Evolutionary conservation across 768 basidiomycete species (phyloP).

Genomic region (Lentinula raphanica): DNA sequence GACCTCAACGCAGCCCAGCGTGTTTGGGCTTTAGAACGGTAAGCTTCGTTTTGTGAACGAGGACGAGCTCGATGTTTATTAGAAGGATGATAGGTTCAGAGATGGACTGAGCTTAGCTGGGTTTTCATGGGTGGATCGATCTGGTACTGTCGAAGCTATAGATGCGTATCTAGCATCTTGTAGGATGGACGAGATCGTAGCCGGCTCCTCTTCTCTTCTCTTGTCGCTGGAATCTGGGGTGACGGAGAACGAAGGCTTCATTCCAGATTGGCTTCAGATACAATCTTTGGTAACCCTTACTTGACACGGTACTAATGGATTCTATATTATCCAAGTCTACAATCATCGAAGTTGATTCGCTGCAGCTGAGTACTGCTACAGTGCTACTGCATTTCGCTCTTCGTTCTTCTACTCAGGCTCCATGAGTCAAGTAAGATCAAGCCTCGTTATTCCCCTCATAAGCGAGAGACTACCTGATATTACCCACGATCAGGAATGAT

Average conservation of each 20-base stretch:
- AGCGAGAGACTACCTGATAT: no score
- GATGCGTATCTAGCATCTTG: not conserved
- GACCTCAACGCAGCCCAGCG: not conserved
- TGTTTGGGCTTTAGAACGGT: slow-evolving; percentile 1
- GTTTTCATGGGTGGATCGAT: slow-evolving; percentile 1
- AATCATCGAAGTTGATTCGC: no score
- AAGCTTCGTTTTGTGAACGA: not conserved
- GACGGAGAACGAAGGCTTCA: not conserved
- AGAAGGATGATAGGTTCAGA: not conserved
- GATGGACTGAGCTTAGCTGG: not conserved
- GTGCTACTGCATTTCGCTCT: no score
- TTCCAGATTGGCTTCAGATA: not conserved
- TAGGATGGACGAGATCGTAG: not conserved
- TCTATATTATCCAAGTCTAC: no score
- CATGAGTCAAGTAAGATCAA: no score
- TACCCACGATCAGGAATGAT: no score
- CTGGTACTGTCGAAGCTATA: not conserved
- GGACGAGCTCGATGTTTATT: not conserved
- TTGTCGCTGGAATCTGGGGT: not conserved
- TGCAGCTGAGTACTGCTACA: no score
- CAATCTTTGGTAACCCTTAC: not conserved
- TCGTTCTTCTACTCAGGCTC: no score
- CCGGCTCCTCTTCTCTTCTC: not conserved
- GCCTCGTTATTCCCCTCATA: no score
- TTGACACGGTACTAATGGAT: no score